Evolutionary conservation across 768 basidiomycete species (phyloP).

Genomic region (Chalciporus pseudorubinellus): DNA sequence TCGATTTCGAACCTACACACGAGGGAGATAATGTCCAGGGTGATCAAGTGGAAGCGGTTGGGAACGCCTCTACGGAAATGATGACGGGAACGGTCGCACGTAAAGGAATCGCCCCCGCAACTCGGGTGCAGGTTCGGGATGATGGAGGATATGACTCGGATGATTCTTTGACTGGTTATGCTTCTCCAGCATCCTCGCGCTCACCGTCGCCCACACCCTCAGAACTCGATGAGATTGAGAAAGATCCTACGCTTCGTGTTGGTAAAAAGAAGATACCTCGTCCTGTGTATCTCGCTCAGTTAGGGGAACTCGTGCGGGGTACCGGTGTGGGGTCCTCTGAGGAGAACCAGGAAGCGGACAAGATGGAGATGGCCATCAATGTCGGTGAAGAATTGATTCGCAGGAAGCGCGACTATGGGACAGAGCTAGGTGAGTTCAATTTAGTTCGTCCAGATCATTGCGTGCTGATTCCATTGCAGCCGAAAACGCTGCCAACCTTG

Average conservation of each 20-base stretch:
- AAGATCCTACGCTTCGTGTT: conserved; percentile 77
- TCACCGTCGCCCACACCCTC: conserved; percentile 79
- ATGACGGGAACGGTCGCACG: background rate
- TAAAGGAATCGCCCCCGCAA: background rate
- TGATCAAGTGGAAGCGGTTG: conserved; percentile 6
- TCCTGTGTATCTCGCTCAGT: conserved; percentile 88
- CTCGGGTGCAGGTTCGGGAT: conserved; percentile 9
- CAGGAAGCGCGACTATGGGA: conserved; percentile 80
- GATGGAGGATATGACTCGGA: conserved; percentile 66
- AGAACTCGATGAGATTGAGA: conserved; percentile 79
- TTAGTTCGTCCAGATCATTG: background rate
- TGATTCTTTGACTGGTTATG: conserved; percentile 78
- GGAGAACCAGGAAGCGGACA: conserved; percentile 67
- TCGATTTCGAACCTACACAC: conserved; percentile 41
- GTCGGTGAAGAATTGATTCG: conserved; percentile 82
- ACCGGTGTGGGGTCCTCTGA: conserved; percentile 50
- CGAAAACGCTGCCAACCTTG: conserved; percentile 86
- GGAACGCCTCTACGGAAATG: conserved; percentile 18
- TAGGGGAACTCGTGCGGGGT: conserved; percentile 72
- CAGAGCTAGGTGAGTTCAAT: conserved; percentile 66
- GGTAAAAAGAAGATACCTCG: conserved; percentile 66
- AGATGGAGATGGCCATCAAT: conserved; percentile 75
- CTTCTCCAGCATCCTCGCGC: conserved; percentile 61
- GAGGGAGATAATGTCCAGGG: conserved; percentile 5
- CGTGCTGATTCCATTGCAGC: conserved; percentile 43